A percentile compares a stretch with the other conserved stretches of the same genome.
Evolutionary conservation across 768 basidiomycete species (phyloP).

Genomic region (Pleurotus djamor): DNA sequence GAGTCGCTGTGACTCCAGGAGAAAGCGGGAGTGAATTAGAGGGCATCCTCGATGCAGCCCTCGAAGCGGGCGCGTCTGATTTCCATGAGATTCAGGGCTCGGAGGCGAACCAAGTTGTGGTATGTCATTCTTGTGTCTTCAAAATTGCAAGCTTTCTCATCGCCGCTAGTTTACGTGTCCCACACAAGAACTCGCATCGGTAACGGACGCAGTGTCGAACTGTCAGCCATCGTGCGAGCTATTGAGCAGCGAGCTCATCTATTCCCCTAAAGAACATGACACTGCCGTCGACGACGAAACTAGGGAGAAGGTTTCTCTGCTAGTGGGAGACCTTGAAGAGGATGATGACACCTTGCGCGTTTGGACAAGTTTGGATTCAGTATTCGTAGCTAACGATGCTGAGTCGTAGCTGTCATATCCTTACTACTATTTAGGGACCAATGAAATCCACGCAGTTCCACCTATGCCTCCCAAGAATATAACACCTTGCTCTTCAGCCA

Average conservation of each 20-base stretch:
- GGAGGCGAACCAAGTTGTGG: constrained; percentile 9
- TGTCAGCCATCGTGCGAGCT: constrained; percentile 25
- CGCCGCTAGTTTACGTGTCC: constrained; percentile 42
- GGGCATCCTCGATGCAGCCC: constrained; percentile 34
- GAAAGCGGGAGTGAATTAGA: constrained; percentile 28
- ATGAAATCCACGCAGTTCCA: constrained; percentile 12
- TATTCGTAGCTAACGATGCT: background rate
- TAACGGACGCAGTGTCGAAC: constrained; percentile 30
- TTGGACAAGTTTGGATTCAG: constrained; percentile 43
- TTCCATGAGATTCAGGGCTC: constrained; percentile 35
- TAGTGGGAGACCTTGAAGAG: constrained; percentile 53
- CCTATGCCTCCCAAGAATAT: constrained; percentile 9
- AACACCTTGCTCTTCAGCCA: constrained; percentile 9
- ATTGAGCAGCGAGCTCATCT: constrained; percentile 49
- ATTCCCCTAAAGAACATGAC: constrained; percentile 44
- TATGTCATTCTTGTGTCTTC: constrained; percentile 11
- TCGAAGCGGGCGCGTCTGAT: constrained; percentile 41
- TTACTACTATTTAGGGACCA: background rate
- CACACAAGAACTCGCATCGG: constrained; percentile 31
- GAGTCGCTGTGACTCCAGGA: constrained; percentile 32
- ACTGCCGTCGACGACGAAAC: constrained; percentile 33
- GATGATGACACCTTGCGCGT: constrained; percentile 59
- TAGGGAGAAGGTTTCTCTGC: constrained; percentile 33
- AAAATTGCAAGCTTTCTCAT: background rate
- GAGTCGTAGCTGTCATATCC: background rate